Percentiles rank a stretch among this genome's conserved stretches.
These are phyloP conservation scores for Acarospora socialis DNA, from an alignment of 2,329 filamentous ascomycete species.

Conservation along the genomic window DNA sequence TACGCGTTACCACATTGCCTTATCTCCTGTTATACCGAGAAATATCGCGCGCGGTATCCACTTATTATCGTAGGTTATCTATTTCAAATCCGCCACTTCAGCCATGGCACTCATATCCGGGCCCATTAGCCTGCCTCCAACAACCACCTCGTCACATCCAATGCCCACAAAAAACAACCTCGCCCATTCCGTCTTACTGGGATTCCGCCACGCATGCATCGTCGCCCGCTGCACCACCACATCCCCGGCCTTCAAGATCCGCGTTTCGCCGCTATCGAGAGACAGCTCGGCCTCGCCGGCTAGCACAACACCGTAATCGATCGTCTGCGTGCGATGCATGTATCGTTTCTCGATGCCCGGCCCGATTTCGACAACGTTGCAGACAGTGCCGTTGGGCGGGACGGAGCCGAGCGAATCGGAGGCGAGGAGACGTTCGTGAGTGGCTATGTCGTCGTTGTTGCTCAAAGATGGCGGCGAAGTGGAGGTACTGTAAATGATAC, in stretches of 20 bases:
- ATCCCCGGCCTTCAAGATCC: conserved; percentile 36
- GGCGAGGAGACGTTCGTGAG: conserved; percentile 19
- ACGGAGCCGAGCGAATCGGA: conserved; percentile 23
- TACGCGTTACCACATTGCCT: too few species aligned
- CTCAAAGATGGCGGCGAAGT: conserved; percentile 24
- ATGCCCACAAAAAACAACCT: conserved; percentile 32
- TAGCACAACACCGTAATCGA: conserved; percentile 42
- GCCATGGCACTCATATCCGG: too few species aligned
- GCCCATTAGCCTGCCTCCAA: conserved; percentile 9
- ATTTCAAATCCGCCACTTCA: too few species aligned
- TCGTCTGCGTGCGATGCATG: conserved; percentile 40
- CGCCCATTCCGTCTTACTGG: conserved; percentile 33
- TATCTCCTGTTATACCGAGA: too few species aligned
- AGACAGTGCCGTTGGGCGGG: conserved; percentile 27
- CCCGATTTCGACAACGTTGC: conserved; percentile 35
- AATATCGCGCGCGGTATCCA: too few species aligned
- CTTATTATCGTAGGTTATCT: too few species aligned
- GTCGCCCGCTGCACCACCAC: conserved; percentile 42
- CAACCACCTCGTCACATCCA: conserved; percentile 17
- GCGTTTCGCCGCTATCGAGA: conserved; percentile 37
- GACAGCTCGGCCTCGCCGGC: conserved; percentile 40
- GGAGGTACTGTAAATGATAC: conserved; percentile 28
- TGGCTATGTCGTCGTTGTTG: conserved; percentile 22
- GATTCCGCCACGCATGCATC: conserved; percentile 41
- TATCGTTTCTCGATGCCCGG: conserved; percentile 28